Conservation (phyloP, 352 stramenopile genomes). For the Phytophthora litchii region DNA sequence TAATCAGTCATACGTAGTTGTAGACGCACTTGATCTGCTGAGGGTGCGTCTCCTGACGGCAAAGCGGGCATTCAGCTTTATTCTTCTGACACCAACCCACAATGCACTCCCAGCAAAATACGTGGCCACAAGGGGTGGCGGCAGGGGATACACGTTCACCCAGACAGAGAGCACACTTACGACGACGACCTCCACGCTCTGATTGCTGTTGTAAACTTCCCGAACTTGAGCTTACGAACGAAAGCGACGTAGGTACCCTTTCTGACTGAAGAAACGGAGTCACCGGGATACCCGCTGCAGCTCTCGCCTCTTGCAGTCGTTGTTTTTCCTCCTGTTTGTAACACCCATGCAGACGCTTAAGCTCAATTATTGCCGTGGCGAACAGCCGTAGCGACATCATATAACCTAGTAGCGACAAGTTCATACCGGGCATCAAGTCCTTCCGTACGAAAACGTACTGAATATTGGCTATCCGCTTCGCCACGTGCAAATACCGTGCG, state of each 20-base stretch:
- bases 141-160: constrained; percentile 73
- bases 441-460: constrained; percentile 84
- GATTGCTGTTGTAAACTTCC: constrained; percentile 5
- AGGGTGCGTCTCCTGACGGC: constrained; percentile 82
- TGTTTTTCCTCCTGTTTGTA: constrained; percentile 52
- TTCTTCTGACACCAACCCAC: constrained; percentile 94
- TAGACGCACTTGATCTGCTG: constrained; percentile 93
- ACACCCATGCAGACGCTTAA: constrained; percentile 57
- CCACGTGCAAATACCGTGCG: constrained; percentile 69
- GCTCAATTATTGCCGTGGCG: constrained; percentile 51
- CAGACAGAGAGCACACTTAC: constrained; percentile 90
- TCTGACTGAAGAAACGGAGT: constrained; percentile 39
- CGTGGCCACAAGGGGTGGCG: constrained; percentile 88
- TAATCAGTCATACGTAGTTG: constrained; percentile 77
- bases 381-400: constrained; percentile 75
- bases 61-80: constrained; percentile 91
- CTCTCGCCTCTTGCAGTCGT: constrained; percentile 41
- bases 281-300: constrained; percentile 9
- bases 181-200: constrained; percentile 16
- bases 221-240: constrained; percentile 2
- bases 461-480: constrained; percentile 70
- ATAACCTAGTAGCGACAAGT: constrained; percentile 81
- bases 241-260: constrained; percentile 45
- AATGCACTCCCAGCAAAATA: constrained; percentile 94
- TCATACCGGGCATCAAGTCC: constrained; percentile 58